A percentile compares a stretch with the other conserved stretches of the same genome.
phyloP scores from a whole-genome alignment of 139 green algal species.

The Tetraselmis chui region DNA sequence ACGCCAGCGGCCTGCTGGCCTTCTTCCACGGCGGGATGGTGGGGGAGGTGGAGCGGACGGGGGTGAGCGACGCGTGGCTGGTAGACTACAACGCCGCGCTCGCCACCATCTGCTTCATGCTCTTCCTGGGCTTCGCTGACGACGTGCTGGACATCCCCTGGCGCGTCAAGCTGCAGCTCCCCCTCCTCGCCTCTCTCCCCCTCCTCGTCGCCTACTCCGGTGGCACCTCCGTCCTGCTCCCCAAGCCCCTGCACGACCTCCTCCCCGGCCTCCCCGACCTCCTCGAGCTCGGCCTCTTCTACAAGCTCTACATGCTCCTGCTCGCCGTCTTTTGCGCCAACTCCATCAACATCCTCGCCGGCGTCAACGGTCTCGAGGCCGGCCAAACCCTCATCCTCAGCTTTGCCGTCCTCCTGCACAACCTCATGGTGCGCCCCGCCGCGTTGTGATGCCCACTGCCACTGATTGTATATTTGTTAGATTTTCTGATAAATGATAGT shows the following conservation, averaged over 20 bases:
- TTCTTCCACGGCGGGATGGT: conserved; percentile 28
- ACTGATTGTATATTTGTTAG: too few species aligned
- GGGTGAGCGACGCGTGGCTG: conserved; percentile 63
- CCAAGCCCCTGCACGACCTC: conserved; percentile 12
- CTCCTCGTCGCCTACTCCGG: conserved; percentile 87
- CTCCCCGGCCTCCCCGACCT: conserved; percentile 11
- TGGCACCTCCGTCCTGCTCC: conserved; percentile 49
- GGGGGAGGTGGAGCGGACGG: background rate
- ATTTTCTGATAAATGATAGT: too few species aligned
- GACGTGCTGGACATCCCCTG: conserved; percentile 98
- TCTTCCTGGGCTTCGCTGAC: conserved; percentile 97
- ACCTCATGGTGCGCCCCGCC: conserved; percentile 42
- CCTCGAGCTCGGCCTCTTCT: conserved; percentile 28
- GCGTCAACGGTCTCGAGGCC: conserved; percentile 93
- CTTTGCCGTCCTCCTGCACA: conserved; percentile 76
- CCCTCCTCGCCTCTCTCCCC: conserved; percentile 78
- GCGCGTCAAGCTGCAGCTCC: conserved; percentile 91
- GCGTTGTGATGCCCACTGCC: too few species aligned
- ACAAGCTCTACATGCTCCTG: conserved; percentile 85
- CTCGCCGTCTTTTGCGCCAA: conserved; percentile 97
- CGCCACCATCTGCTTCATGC: conserved; percentile 94
- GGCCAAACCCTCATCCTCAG: conserved; percentile 92
- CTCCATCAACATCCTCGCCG: conserved; percentile 96
- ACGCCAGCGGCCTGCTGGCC: conserved; percentile 46
- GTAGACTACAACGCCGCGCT: conserved; percentile 98